Conservation (phyloP, 331 rosid genomes). For the Ulmus americana region DNA sequence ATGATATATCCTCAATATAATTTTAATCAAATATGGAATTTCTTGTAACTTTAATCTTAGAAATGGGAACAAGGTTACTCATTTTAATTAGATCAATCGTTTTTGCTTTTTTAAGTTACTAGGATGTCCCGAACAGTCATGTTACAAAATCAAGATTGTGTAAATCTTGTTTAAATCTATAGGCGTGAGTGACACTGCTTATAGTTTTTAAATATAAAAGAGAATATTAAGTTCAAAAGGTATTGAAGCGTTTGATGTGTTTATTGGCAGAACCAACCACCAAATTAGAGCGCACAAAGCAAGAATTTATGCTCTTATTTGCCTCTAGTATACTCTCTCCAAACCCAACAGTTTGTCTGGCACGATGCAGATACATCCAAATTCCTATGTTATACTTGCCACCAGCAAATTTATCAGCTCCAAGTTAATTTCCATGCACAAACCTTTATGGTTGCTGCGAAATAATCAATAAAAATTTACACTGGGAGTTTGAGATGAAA, state of each 20-base stretch:
- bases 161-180: no score
- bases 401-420: neutral
- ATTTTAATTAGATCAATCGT: neutral
- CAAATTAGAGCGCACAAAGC: neutral
- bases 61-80: no score
- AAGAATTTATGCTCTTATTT: neutral
- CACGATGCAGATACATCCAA: neutral
- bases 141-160: no score
- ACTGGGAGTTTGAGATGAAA: no score
- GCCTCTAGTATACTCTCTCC: neutral
- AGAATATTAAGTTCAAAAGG: neutral
- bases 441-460: no score
- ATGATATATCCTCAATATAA: no score
- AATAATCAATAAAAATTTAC: no score
- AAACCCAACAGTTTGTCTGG: neutral
- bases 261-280: neutral
- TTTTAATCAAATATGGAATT: no score
- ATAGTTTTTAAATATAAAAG: no score
- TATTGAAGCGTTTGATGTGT: neutral
- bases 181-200: no score
- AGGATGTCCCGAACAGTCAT: neutral
- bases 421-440: neutral
- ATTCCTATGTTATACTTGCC: neutral
- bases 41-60: no score
- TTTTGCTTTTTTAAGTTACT: neutral